phyloP scores from a whole-genome alignment of 805 yeast species.

The Starmerella scarabaei region DNA sequence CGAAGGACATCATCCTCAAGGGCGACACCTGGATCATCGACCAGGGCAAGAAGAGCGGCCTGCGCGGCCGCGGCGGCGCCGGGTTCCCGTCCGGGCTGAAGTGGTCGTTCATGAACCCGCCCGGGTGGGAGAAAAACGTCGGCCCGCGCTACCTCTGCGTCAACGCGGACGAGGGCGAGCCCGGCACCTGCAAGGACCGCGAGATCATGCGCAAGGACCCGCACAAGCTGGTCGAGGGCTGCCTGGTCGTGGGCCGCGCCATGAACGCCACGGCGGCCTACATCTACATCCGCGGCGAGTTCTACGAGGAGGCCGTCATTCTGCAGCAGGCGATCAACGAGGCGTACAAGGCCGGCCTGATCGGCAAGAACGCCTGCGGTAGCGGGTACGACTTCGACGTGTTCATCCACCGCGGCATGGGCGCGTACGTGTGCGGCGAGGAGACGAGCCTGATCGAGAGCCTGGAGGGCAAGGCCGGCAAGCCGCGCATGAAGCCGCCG shows the following conservation, averaged over 20 bases:
- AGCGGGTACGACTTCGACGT: conserved; percentile 76
- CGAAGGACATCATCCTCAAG: conserved; percentile 68
- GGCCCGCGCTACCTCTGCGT: conserved; percentile 87
- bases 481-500: conserved; percentile 88
- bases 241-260: conserved; percentile 76
- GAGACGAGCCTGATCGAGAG: conserved; percentile 84
- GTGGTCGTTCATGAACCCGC: conserved; percentile 92
- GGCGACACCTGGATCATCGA: conserved; percentile 87
- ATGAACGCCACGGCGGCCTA: conserved; percentile 92
- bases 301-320: conserved; percentile 63
- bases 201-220: conserved; percentile 87
- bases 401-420: conserved; percentile 82
- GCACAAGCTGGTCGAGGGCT: conserved; percentile 84
- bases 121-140: conserved; percentile 81
- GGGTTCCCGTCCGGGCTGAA: conserved; percentile 86
- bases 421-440: conserved; percentile 87
- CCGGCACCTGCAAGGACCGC: conserved; percentile 87
- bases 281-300: conserved; percentile 83
- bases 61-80: conserved; percentile 89
- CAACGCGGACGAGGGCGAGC: conserved; percentile 92
- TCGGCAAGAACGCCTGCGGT: conserved; percentile 80
- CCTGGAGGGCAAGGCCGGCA: conserved; percentile 84
- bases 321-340: conserved; percentile 77
- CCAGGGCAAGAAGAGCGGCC: conserved; percentile 71
- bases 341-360: conserved; percentile 66